phyloP scores from a whole-genome alignment of 2,329 filamentous ascomycete species.

The Hypoxylon sp. region DNA sequence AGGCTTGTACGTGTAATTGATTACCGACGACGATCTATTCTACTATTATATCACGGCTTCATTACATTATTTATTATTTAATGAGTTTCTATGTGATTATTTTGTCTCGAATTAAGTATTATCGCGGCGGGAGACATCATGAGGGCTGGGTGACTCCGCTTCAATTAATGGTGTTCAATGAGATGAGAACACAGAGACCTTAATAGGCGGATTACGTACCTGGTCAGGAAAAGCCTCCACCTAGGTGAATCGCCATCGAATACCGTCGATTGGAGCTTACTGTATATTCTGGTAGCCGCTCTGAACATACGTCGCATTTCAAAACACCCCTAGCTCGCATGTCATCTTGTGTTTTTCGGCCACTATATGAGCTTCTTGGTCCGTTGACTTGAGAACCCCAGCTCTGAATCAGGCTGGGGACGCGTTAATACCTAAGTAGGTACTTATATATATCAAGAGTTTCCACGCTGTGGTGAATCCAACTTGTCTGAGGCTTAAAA shows the following conservation, averaged over 20 bases:
- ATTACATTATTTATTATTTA: too few relatives aligned
- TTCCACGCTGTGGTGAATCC: not conserved
- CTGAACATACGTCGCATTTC: conserved; percentile 44
- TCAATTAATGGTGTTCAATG: not conserved
- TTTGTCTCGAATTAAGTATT: not conserved
- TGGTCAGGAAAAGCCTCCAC: conserved; percentile 49
- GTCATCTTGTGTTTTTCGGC: conserved; percentile 46
- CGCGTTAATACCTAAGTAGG: conserved; percentile 68
- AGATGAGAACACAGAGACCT: not conserved
- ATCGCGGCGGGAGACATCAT: not conserved
- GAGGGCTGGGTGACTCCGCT: not conserved
- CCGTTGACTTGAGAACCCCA: not conserved
- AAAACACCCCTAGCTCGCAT: conserved; percentile 41
- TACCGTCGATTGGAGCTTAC: conserved; percentile 39
- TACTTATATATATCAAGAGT: not conserved
- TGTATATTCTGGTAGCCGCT: conserved; percentile 46
- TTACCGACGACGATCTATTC: not conserved
- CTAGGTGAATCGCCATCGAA: conserved; percentile 38
- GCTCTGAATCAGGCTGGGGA: conserved; percentile 9
- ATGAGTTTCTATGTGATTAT: too few relatives aligned
- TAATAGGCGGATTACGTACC: too few relatives aligned
- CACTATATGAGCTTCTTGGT: not conserved
- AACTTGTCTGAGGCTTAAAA: not conserved
- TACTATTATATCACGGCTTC: not conserved
- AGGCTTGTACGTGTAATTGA: not conserved